Base-by-base conservation (phyloP, 176 grass and related monocot species). In the Juncus effusus region DNA sequence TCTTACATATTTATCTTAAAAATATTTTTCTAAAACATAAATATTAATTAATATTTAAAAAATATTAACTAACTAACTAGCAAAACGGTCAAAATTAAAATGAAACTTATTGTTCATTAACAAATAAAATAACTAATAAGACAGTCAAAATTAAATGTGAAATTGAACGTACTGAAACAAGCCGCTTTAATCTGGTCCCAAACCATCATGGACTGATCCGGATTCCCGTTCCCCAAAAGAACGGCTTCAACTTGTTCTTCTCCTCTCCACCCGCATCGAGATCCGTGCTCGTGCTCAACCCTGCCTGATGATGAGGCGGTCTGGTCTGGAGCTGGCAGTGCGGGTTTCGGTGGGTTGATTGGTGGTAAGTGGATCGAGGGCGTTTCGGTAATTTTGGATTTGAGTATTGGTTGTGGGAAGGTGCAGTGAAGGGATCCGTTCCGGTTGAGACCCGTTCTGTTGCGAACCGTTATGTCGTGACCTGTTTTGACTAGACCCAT, bases 151-250 rank as follows among this genome's bases (percentile, higher is more conserved):
- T n/a, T n/a, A n/a, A n/a, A n/a, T n/a, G n/a, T n/a, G n/a, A n/a
- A n/a, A n/a, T n/a, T n/a, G 80, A 81, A 64, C 90, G 83, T 95
- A 95, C 90, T 95, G 90, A 74, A 95, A 95, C 7, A 85, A 95
- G 68, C 86, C 90, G 83, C 39, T 69, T 84, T 81, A 63, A 95
- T 55, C 16, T 95, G 86, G 66, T 86, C 75, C 90, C 90, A 95
- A 42, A 86, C 80, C n/a, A n/a, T n/a, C 80, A 86, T 89, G 1
- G 86, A 75, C 53, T 83, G 82, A 79, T 84, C 38, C 67, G 90
- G 53, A 74, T 83, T 86, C 61, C 79, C 85, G 7, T 45, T 45
- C 5, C 5, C 94, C 94, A 99, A 64, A 93, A 99, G 69, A 99
- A 89, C 74, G 94, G 85, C 59, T 99, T 99, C 44, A 99, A 76